Base-by-base conservation (phyloP, 2,329 filamentous ascomycete species). In the Emergomyces pasteurianus region DNA sequence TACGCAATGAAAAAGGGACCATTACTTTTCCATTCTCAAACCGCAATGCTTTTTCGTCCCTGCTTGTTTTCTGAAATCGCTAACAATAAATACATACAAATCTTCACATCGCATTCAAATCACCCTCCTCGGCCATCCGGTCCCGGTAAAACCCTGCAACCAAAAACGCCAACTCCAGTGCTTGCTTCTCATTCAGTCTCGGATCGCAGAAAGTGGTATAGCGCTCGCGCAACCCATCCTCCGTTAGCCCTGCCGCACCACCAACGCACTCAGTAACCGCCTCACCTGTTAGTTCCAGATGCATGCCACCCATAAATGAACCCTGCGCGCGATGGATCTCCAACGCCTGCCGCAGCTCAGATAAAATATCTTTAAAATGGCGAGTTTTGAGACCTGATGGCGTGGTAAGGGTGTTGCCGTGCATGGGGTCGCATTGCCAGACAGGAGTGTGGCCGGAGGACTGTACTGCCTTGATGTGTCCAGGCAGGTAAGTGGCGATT, bases 371-470 rank as follows among this genome's bases (percentile, higher is more conserved):
- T 64, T 83, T 84, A 80, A 99, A 99, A 60, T 88, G 87, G 18
- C 94, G 84, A 1, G 94, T 99, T 80, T 99, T 99, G 77, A 96
- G 84, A 31, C 91, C 91, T 0, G 83, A 78, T 0, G 84, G 81
- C 0, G 89, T 92, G 55, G 80, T 79, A 55, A 81, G 79, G 0
- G 83, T 86, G 71, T 87, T 87, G 36, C 94, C 94, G 76, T 99
- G 94, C 94, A 99, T 99, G 26, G 94, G 94, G 75, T 99, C 94
- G 77, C 92, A 97, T 77, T 97, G 94, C 92, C 92, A 97, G 67
- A 96, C 90, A 3, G 95, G 90, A 26, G 81, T 69, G 70, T 87
- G 85, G 0, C 81, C 90, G 61, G 88, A 92, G 67, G 81, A 81
- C 73, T 94, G 88, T 31, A 99, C 92, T 43, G 90, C 90, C 66